A percentile compares a stretch with the other conserved stretches of the same genome.
phyloP scores from a whole-genome alignment of 2,329 filamentous ascomycete genomes.

The Magnaporthiopsis incrustans region DNA sequence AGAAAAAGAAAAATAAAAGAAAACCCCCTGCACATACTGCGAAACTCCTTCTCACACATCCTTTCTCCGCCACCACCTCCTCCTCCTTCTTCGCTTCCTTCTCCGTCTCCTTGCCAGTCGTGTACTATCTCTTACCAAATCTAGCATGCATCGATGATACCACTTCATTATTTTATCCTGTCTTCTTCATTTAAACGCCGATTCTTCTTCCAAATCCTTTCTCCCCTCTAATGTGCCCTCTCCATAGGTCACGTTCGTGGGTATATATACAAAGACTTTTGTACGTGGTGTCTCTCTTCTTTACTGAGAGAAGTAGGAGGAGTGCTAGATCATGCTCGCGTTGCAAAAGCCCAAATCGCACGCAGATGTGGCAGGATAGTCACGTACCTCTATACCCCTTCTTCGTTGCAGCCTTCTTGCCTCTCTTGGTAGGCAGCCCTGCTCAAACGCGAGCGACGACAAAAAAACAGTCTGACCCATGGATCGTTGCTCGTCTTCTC shows the following conservation, averaged over 20 bases:
- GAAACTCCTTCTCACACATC: not conserved
- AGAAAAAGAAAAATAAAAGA: not conserved
- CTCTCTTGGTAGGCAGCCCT: not conserved
- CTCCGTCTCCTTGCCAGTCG: not conserved
- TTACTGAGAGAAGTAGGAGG: not conserved
- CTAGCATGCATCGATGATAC: not conserved
- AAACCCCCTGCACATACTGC: not conserved
- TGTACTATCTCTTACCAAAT: not conserved
- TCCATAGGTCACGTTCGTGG: not conserved
- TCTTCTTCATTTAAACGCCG: not conserved
- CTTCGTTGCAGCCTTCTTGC: not conserved
- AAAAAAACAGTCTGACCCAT: not conserved
- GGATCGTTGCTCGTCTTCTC: not conserved
- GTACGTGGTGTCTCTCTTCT: not conserved
- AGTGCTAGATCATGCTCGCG: not conserved
- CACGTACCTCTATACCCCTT: not conserved
- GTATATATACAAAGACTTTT: not conserved
- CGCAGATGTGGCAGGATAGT: not conserved
- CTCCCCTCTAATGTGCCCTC: too few species aligned
- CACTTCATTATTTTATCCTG: not conserved
- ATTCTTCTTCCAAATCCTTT: not conserved
- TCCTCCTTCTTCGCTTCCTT: not conserved
- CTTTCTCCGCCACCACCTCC: too few species aligned
- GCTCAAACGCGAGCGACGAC: not conserved
- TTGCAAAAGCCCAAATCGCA: not conserved